Evolutionary conservation across 768 basidiomycete species (phyloP), one percentile per base, ranked within the genome.

Genomic region (Cytidiella melzeri): DNA sequence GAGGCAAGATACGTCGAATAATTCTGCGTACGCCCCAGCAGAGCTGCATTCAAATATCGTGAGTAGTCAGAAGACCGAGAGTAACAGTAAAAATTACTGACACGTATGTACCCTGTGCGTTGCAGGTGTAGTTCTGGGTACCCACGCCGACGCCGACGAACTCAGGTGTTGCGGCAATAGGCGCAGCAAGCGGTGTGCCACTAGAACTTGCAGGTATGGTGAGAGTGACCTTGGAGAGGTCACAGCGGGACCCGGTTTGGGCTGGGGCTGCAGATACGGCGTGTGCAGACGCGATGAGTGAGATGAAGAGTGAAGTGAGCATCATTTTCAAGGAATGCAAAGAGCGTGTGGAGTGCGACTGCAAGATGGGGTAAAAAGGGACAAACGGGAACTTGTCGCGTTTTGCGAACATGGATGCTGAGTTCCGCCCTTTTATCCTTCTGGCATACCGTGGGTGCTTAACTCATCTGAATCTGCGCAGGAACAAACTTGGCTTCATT

Each of bases 1-100:
- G 21, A 78, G 50, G 63, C 80, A 80, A 0, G 78, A 79, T 28
- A 72, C 67, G 56, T 83, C 81, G 61, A 77, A 76, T 4, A 82
- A 62, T 55, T 79, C 74, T 3, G 70, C 73, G 18, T 74, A 54
- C 38, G 76, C 75, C 2, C 56, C 56, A 12, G 43, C 46, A 28
- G 42, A 45, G 9, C 55, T 55, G 27, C 36, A 13, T 21, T 21
- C 10, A 30, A n/a, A n/a, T n/a, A n/a, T n/a, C n/a, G n/a, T 34
- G 30, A 34, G 30, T 34, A n/a, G n/a, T n/a, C n/a, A n/a, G n/a
- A n/a, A n/a, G n/a, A 48, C 18, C 11, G 43, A 27, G 48, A 34
- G 45, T 25, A 21, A n/a, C n/a, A n/a, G n/a, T n/a, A n/a, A n/a
- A n/a, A n/a, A n/a, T n/a, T 13, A 44, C 72, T 52, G 50, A 79